These are phyloP conservation scores for Phialophora expanda DNA, from an alignment of 2,329 filamentous ascomycete species.

Conservation along the genomic window DNA sequence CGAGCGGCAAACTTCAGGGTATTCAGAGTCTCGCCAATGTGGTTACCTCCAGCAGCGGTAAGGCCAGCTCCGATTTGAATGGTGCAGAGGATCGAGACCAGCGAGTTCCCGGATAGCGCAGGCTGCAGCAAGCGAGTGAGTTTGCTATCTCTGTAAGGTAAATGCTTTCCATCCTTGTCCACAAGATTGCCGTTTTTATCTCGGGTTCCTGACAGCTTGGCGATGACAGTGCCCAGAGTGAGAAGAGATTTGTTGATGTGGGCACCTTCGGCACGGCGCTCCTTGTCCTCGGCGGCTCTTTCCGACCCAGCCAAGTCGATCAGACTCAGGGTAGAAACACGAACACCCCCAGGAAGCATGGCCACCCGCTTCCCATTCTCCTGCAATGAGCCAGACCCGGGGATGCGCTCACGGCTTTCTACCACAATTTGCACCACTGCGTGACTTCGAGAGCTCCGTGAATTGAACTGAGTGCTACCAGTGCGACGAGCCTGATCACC, in stretches of 20 bases:
- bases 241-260: constrained; percentile 99
- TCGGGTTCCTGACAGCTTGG: constrained; percentile 85
- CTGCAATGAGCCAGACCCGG: constrained; percentile 55
- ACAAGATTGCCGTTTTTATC: constrained; percentile 74
- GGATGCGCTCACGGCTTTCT: constrained; percentile 86
- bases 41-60: constrained; percentile 72
- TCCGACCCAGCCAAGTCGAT: constrained; percentile 97
- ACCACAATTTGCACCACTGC: constrained; percentile 99
- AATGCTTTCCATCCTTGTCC: constrained; percentile 86
- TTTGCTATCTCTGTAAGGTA: constrained; percentile 97
- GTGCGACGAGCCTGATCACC: constrained; percentile 90
- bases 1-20: constrained; percentile 96
- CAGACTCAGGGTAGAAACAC: constrained; percentile 91
- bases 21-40: constrained; percentile 88
- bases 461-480: constrained; percentile 95
- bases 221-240: constrained; percentile 93
- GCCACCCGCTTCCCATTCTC: constrained; percentile 69
- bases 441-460: constrained; percentile 94
- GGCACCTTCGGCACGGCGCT: constrained; percentile 89
- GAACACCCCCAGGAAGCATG: constrained; percentile 82
- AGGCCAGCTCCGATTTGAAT: constrained; percentile 84
- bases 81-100: constrained; percentile 97
- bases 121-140: constrained; percentile 90
- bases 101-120: constrained; percentile 87
- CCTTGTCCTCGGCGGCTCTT: constrained; percentile 92